phyloP scores from a whole-genome alignment of 2,329 filamentous ascomycete species.

The Aspergillus caelatus region DNA sequence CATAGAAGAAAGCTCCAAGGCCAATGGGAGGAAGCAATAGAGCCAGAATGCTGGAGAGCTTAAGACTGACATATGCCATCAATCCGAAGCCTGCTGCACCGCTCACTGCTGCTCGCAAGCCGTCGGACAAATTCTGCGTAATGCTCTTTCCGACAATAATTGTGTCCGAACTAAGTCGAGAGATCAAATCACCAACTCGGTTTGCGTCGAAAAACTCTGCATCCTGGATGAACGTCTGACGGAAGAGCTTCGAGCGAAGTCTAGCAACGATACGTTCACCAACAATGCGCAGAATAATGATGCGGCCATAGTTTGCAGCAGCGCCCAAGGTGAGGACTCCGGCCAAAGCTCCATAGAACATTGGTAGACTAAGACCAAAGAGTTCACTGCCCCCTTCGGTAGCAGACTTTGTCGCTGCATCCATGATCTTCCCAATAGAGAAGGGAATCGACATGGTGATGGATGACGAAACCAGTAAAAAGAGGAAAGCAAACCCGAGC shows the following conservation, averaged over 20 bases:
- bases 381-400: slow-evolving; percentile 66
- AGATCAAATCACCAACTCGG: slow-evolving; percentile 93
- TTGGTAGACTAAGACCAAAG: slow-evolving; percentile 80
- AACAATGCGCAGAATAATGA: slow-evolving; percentile 89
- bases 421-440: slow-evolving; percentile 92
- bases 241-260: slow-evolving; percentile 85
- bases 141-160: slow-evolving; percentile 99
- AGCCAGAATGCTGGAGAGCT: slow-evolving; percentile 83
- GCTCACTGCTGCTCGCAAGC: slow-evolving; percentile 86
- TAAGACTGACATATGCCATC: slow-evolving; percentile 94
- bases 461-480: slow-evolving; percentile 84
- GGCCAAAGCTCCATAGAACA: slow-evolving; percentile 84
- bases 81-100: slow-evolving; percentile 85
- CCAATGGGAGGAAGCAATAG: slow-evolving; percentile 91
- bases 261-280: slow-evolving; percentile 93
- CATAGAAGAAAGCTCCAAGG: slow-evolving; percentile 88
- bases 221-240: slow-evolving; percentile 92
- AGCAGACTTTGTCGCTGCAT: slow-evolving; percentile 77
- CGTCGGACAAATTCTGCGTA: slow-evolving; percentile 95
- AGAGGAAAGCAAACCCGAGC: slow-evolving; percentile 76
- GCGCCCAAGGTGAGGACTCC: slow-evolving; percentile 80
- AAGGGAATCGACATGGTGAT: slow-evolving; percentile 97
- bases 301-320: slow-evolving; percentile 87
- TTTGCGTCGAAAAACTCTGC: slow-evolving; percentile 99
- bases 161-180: slow-evolving; percentile 90